These are phyloP conservation scores for Calonectria fujianensis DNA, from an alignment of 2,329 filamentous ascomycete species.

Conservation along the genomic window DNA sequence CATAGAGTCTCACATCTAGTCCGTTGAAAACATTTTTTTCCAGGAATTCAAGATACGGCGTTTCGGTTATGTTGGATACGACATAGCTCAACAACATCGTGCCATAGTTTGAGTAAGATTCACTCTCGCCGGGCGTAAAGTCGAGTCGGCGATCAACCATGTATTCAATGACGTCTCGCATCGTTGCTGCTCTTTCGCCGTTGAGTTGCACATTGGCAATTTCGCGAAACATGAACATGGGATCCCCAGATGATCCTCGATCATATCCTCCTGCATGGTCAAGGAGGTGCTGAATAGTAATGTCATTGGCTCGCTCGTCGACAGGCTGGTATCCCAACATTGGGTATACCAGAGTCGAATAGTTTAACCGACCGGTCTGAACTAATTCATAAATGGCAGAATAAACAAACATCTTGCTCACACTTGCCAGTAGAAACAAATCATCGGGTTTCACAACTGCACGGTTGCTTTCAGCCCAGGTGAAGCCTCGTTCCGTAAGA, in stretches of 20 bases:
- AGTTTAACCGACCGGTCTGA: background rate
- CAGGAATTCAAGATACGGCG: conserved; percentile 44
- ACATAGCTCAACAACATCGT: conserved; percentile 42
- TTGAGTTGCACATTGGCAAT: conserved; percentile 32
- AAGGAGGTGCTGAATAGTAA: conserved; percentile 46
- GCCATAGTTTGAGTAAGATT: conserved; percentile 46
- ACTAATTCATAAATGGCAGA: conserved; percentile 39
- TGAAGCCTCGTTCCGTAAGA: conserved; percentile 43
- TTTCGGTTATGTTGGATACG: conserved; percentile 40
- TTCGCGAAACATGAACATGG: conserved; percentile 37
- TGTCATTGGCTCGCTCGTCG: conserved; percentile 36
- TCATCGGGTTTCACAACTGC: conserved; percentile 39
- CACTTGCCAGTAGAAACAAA: conserved; percentile 43
- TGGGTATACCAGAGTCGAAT: conserved; percentile 39
- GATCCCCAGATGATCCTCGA: conserved; percentile 30
- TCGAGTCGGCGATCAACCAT: conserved; percentile 41
- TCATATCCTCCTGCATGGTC: conserved; percentile 43
- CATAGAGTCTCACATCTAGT: conserved; percentile 42
- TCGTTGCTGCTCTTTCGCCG: conserved; percentile 40
- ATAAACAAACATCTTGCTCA: conserved; percentile 46
- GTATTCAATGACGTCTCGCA: conserved; percentile 46
- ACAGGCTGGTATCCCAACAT: conserved; percentile 40
- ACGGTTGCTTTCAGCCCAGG: conserved; percentile 45
- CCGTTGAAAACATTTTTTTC: conserved; percentile 40
- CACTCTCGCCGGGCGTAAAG: conserved; percentile 33